These are phyloP conservation scores for Candida piceae DNA, from an alignment of 805 yeast genomes.

Conservation along the genomic window DNA sequence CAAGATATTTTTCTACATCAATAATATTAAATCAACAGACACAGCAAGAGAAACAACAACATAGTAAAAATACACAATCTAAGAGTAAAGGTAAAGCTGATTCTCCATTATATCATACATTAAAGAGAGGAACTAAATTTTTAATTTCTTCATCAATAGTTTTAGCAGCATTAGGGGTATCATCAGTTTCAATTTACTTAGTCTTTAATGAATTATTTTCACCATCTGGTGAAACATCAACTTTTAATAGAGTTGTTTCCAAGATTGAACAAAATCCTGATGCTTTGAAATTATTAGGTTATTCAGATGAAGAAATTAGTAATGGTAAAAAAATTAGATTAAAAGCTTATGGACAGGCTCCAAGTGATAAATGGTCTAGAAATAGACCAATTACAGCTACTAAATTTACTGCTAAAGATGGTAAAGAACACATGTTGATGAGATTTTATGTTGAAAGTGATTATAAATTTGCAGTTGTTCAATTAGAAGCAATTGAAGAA, in stretches of 20 bases:
- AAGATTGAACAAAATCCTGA: conserved; percentile 63
- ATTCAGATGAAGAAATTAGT: conserved; percentile 33
- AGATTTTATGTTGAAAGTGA: conserved; percentile 71
- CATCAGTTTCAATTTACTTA: conserved; percentile 65
- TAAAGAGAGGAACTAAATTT: conserved; percentile 57
- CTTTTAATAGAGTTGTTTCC: conserved; percentile 81
- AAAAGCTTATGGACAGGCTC: conserved; percentile 75
- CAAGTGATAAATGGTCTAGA: conserved; percentile 77
- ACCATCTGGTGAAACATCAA: conserved; percentile 88
- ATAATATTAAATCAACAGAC: conserved; percentile 1
- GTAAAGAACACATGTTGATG: conserved; percentile 78
- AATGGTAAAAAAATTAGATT: conserved; percentile 44
- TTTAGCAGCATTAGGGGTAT: conserved; percentile 62
- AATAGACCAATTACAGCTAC: conserved; percentile 79
- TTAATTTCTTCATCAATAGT: conserved; percentile 58
- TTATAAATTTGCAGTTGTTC: conserved; percentile 60
- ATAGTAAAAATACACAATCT: conserved; percentile 3
- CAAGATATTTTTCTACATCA: neutral
- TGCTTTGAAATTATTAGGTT: conserved; percentile 52
- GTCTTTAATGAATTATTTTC: conserved; percentile 75
- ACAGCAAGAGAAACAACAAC: conserved; percentile 1
- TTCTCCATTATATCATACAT: conserved; percentile 36
- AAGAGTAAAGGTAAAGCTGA: conserved; percentile 18
- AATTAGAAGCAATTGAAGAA: conserved; percentile 73
- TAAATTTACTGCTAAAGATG: conserved; percentile 58